Percentiles rank a stretch among this genome's conserved stretches.
These are phyloP conservation scores for Pichia nakasei DNA, from an alignment of 805 yeast species.

Conservation along the genomic window DNA sequence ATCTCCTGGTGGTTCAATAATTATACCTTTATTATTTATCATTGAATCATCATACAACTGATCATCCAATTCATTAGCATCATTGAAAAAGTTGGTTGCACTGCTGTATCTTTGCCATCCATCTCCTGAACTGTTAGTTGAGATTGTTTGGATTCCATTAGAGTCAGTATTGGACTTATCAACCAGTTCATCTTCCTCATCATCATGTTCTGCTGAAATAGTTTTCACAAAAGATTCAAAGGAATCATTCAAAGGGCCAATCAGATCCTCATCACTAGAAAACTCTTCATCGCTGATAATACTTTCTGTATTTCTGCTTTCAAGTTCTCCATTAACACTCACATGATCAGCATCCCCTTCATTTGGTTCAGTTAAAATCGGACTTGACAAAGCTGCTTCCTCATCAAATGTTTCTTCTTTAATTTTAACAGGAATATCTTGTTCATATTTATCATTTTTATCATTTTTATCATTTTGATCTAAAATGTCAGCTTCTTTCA, in stretches of 20 bases:
- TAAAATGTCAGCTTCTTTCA: too few relatives aligned
- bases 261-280: slow-evolving; percentile 1
- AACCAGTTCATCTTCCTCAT: neutral
- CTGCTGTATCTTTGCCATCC: slow-evolving; percentile 6
- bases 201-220: neutral
- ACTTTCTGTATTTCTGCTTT: neutral
- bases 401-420: too few relatives aligned
- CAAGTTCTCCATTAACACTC: neutral
- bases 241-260: slow-evolving; percentile 2
- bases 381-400: too few relatives aligned
- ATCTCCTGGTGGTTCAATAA: neutral
- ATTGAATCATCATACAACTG: neutral
- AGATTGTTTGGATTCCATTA: neutral
- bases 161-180: too few relatives aligned
- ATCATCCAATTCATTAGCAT: neutral
- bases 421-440: too few relatives aligned
- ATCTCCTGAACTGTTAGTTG: neutral
- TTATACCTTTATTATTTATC: too few relatives aligned
- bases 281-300: neutral
- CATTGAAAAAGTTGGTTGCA: slow-evolving; percentile 4
- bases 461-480: neutral
- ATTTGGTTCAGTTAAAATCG: too few relatives aligned
- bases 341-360: neutral
- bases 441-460: too few relatives aligned
- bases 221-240: slow-evolving; percentile 1